Evolutionary conservation across 164 flowering plant genomes (phyloP).

Genomic region (Dillenia turbinata): DNA sequence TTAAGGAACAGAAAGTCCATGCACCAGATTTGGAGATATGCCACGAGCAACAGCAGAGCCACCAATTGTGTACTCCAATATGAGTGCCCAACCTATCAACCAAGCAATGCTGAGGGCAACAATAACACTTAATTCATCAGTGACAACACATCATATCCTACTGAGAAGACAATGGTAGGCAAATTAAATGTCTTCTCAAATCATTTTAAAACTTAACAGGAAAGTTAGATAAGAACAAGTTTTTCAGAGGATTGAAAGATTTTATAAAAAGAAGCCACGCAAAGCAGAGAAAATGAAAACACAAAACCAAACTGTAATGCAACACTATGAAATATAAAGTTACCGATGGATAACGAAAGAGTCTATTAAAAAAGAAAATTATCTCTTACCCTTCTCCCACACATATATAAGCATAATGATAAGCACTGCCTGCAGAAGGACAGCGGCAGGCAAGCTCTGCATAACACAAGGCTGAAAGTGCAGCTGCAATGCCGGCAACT

Average conservation of each 20-base stretch:
- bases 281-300: no score
- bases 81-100: conserved; percentile 94
- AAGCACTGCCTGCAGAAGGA: conserved; percentile 70
- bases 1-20: background rate
- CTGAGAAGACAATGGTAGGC: background rate
- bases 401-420: conserved; percentile 68
- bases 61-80: conserved; percentile 91
- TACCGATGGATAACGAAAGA: no score
- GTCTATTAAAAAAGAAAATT: conserved; percentile 15
- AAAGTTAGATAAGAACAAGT: no score
- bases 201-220: no score
- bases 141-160: background rate
- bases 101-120: conserved; percentile 72
- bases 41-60: conserved; percentile 97
- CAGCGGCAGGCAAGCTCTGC: conserved; percentile 63
- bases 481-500: conserved; percentile 59
- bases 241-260: no score
- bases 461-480: conserved; percentile 62
- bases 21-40: conserved; percentile 91
- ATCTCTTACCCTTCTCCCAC: conserved; percentile 86
- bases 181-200: background rate
- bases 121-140: background rate
- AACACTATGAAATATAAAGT: no score
- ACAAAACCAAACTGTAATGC: no score
- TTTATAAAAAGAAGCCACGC: no score